These are phyloP conservation scores for Monilinia polystroma DNA, from an alignment of 2,329 filamentous ascomycete species.

Conservation along the genomic window DNA sequence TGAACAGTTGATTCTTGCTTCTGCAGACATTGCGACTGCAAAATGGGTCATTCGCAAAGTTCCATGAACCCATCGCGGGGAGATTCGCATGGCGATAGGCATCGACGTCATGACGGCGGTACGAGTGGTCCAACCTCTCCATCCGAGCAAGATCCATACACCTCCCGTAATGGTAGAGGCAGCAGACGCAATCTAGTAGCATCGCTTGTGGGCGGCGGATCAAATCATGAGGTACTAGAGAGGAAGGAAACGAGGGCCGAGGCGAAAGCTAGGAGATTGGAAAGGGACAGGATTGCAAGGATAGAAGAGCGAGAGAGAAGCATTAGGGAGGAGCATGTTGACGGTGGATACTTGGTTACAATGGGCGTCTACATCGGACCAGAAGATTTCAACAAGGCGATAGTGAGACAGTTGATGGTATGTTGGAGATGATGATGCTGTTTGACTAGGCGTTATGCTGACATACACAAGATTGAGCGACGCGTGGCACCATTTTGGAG, in stretches of 20 bases:
- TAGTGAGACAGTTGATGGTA: slow-evolving; percentile 90
- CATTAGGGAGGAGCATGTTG: slow-evolving; percentile 86
- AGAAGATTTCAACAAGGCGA: slow-evolving; percentile 88
- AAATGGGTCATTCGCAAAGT: slow-evolving; percentile 38
- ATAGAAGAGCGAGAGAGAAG: slow-evolving; percentile 86
- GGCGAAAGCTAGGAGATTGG: slow-evolving; percentile 79
- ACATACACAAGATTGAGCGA: slow-evolving; percentile 72
- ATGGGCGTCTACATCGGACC: slow-evolving; percentile 88
- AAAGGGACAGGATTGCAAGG: slow-evolving; percentile 74
- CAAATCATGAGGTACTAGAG: slow-evolving; percentile 36
- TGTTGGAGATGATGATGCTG: slow-evolving; percentile 32
- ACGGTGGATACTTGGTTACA: slow-evolving; percentile 92
- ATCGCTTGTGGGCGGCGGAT: slow-evolving; percentile 36
- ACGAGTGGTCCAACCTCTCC: slow-evolving; percentile 33
- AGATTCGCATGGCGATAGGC: slow-evolving; percentile 32
- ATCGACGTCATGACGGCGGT: slow-evolving; percentile 28
- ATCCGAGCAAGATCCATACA: slow-evolving; percentile 33
- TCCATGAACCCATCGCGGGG: slow-evolving; percentile 37
- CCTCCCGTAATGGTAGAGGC: slow-evolving; percentile 34
- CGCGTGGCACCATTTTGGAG: slow-evolving; percentile 93
- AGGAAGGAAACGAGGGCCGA: slow-evolving; percentile 89
- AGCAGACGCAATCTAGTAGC: slow-evolving; percentile 40
- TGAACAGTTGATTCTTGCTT: slow-evolving; percentile 34
- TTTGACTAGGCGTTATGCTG: slow-evolving; percentile 23
- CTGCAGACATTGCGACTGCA: slow-evolving; percentile 34